Evolutionary conservation across 225 moss, liverwort and hornwort genomes (phyloP).

Genomic region (Climacium dendroides): DNA sequence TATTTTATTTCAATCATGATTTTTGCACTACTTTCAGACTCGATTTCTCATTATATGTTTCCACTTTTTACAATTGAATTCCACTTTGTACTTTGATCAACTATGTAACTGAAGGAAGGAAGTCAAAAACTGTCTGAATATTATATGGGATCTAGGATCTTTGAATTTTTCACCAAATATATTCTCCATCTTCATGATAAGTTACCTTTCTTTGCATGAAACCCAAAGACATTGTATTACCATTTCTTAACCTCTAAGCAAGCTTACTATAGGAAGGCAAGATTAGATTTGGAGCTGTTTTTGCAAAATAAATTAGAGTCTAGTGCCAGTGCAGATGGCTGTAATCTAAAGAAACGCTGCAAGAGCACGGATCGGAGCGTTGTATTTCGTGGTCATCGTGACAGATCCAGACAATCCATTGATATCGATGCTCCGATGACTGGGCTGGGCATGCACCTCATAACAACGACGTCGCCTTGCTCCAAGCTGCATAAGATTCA

Average conservation of each 20-base stretch:
- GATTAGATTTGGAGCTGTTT: neutral
- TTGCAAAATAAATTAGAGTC: neutral
- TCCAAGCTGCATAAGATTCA: neutral
- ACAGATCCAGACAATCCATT: neutral
- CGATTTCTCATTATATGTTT: neutral
- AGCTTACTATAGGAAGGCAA: rapidly evolving
- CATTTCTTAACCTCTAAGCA: neutral
- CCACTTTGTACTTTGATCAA: neutral
- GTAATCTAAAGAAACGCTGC: neutral
- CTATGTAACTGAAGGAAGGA: neutral
- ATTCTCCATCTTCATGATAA: neutral
- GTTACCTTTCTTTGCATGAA: neutral
- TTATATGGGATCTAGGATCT: neutral
- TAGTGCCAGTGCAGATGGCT: neutral
- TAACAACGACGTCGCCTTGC: neutral
- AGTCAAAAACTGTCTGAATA: neutral
- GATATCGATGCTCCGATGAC: neutral
- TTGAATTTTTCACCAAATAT: neutral
- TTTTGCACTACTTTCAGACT: neutral
- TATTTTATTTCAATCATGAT: neutral
- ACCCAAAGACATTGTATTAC: neutral
- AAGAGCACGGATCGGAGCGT: neutral
- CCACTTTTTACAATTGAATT: neutral
- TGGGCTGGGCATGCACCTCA: neutral
- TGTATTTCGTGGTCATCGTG: too few species aligned